A percentile compares a stretch with the other conserved stretches of the same genome.
Conservation (phyloP, 2,329 filamentous ascomycete species). For the Polytolypa hystricis region DNA sequence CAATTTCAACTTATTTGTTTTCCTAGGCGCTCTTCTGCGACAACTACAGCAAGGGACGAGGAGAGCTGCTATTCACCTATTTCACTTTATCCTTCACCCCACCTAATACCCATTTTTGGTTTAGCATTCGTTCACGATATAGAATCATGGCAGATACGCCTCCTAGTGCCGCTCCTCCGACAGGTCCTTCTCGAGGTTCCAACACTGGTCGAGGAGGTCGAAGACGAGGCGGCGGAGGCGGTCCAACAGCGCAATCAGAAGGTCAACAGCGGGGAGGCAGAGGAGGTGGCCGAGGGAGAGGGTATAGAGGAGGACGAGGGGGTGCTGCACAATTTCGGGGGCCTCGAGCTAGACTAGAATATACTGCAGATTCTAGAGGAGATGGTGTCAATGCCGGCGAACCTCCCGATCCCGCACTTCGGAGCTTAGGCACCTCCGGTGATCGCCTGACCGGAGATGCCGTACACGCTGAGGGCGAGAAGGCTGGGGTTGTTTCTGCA, state of each 20-base stretch:
- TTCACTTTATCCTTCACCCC: no score
- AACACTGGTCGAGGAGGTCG: slow-evolving; percentile 34
- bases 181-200: slow-evolving; percentile 19
- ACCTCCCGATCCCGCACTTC: slow-evolving; percentile 27
- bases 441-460: slow-evolving; percentile 39
- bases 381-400: slow-evolving; percentile 29
- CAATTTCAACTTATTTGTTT: no score
- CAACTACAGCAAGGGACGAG: no score
- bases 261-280: slow-evolving; percentile 11
- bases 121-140: no score
- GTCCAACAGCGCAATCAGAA: slow-evolving; percentile 21
- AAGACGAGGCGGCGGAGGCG: slow-evolving; percentile 32
- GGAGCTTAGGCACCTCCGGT: slow-evolving; percentile 33
- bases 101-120: no score
- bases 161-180: slow-evolving; percentile 7
- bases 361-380: slow-evolving; percentile 16
- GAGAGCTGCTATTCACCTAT: no score
- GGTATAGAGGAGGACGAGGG: slow-evolving; percentile 6
- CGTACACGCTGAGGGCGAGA: slow-evolving; percentile 24
- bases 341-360: slow-evolving; percentile 6
- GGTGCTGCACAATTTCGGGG: slow-evolving; percentile 4
- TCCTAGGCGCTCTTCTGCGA: no score
- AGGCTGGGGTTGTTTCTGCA: slow-evolving; percentile 10
- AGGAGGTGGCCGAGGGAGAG: slow-evolving; percentile 7
- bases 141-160: slow-evolving; percentile 10